A percentile compares a stretch with the other conserved stretches of the same genome.
Evolutionary conservation across 352 stramenopile genomes (phyloP).

Genomic region (Globisporangium abappressorium): DNA sequence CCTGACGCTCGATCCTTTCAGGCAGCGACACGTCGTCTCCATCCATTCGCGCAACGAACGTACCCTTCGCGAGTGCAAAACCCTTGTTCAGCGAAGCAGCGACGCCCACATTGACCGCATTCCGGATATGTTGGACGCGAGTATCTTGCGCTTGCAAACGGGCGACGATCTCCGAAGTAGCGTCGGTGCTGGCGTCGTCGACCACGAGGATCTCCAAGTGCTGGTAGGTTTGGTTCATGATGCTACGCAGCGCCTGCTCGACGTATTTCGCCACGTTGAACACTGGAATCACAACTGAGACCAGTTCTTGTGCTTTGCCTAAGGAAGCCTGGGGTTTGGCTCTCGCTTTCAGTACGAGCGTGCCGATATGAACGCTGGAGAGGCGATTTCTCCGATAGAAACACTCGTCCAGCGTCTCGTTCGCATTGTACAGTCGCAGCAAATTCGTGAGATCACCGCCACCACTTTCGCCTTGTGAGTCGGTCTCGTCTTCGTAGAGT

Average conservation of each 20-base stretch:
- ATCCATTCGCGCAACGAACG: slow-evolving; percentile 82
- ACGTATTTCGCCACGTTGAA: slow-evolving; percentile 48
- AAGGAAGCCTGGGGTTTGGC: too few species aligned
- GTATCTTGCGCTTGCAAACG: slow-evolving; percentile 33
- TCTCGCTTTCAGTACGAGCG: slow-evolving; percentile 39
- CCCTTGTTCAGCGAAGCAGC: slow-evolving; percentile 72
- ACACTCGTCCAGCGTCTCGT: slow-evolving; percentile 44
- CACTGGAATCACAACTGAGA: slow-evolving; percentile 79
- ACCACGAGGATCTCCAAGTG: slow-evolving; percentile 71
- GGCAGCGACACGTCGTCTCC: slow-evolving; percentile 73
- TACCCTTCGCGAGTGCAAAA: slow-evolving; percentile 38
- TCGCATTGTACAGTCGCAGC: slow-evolving; percentile 27
- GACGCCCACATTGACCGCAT: slow-evolving; percentile 49
- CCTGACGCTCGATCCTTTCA: slow-evolving; percentile 53
- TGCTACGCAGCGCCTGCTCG: slow-evolving; percentile 42
- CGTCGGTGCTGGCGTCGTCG: slow-evolving; percentile 64
- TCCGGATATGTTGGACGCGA: slow-evolving; percentile 42
- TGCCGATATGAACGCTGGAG: slow-evolving; percentile 77
- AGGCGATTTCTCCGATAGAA: slow-evolving; percentile 58
- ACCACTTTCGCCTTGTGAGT: slow-evolving; percentile 15
- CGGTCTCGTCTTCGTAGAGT: slow-evolving; percentile 34
- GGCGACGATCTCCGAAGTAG: slow-evolving; percentile 35
- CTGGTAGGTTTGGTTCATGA: slow-evolving; percentile 32
- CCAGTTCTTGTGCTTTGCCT: slow-evolving; percentile 10
- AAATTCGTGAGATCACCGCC: slow-evolving; percentile 31